Conservation (phyloP, 169 alveolate species). For the Sarcocystis neurona region DNA sequence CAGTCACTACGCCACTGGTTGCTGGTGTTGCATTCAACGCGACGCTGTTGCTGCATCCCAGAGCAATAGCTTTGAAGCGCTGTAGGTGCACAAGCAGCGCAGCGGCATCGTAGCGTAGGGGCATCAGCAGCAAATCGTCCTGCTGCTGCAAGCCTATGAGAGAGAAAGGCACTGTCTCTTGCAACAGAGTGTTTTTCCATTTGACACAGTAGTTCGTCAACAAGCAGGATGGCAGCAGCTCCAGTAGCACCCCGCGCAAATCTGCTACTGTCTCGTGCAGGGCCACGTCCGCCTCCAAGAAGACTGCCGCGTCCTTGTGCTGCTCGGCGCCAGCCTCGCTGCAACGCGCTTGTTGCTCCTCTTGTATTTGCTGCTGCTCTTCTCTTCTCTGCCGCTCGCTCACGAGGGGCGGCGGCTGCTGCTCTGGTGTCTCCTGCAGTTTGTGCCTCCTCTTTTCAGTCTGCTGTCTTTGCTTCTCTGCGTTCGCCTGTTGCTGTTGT, state of each 20-base stretch:
- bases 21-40: neutral
- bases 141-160: neutral
- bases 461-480: no score
- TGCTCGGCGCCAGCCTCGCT: neutral
- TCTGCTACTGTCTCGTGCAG: slow-evolving; percentile 26
- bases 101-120: neutral
- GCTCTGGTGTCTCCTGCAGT: no score
- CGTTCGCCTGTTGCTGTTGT: no score
- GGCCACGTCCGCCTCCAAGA: slow-evolving; percentile 34
- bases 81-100: neutral
- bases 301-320: neutral
- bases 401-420: no score
- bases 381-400: no score
- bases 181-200: neutral
- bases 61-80: neutral
- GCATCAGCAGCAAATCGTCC: neutral
- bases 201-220: slow-evolving; percentile 15
- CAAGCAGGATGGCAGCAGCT: slow-evolving; percentile 50
- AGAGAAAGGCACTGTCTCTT: slow-evolving; percentile 13
- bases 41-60: no score
- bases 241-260: slow-evolving; percentile 9
- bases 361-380: no score
- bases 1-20: no score
- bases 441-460: no score
- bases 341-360: neutral